phyloP scores from a whole-genome alignment of 1,139 yeast species.

The Nakaseomyces bracarensis region DNA sequence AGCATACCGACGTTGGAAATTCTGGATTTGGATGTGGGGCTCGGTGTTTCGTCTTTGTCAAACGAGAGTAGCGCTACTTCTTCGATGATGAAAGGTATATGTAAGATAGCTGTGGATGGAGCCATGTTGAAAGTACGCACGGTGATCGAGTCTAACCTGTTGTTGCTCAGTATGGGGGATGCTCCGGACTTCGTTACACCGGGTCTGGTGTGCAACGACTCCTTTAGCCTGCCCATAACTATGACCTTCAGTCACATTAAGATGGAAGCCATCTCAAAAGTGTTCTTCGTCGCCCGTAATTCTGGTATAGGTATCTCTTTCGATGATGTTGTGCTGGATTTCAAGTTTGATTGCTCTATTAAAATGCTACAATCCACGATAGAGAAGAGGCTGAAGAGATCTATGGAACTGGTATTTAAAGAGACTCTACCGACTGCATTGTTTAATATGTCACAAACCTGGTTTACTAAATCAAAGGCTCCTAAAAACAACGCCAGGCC shows the following conservation, averaged over 20 bases:
- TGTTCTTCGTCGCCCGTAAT: constrained; percentile 27
- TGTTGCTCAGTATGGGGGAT: constrained; percentile 24
- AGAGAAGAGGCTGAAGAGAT: constrained; percentile 29
- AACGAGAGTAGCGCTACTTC: constrained; percentile 22
- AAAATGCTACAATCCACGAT: constrained; percentile 30
- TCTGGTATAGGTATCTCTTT: constrained; percentile 31
- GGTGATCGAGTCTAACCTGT: constrained; percentile 30
- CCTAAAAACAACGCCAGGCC: background rate
- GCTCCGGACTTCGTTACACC: constrained; percentile 30
- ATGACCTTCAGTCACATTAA: constrained; percentile 30
- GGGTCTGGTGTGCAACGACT: constrained; percentile 28
- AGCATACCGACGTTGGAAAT: constrained; percentile 30
- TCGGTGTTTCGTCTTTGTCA: constrained; percentile 9
- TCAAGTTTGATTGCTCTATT: constrained; percentile 32
- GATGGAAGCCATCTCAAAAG: constrained; percentile 31
- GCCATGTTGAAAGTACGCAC: constrained; percentile 30
- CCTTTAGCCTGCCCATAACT: constrained; percentile 32
- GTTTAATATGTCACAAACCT: constrained; percentile 30
- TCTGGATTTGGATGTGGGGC: constrained; percentile 26
- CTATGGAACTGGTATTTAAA: constrained; percentile 30
- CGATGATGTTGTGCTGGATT: constrained; percentile 32
- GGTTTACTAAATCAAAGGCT: constrained; percentile 22
- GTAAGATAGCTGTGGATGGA: constrained; percentile 28
- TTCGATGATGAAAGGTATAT: constrained; percentile 29
- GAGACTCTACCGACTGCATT: constrained; percentile 31